Evolutionary conservation across 257 asterid genomes (phyloP).

Genomic region (Jasminum sambac): DNA sequence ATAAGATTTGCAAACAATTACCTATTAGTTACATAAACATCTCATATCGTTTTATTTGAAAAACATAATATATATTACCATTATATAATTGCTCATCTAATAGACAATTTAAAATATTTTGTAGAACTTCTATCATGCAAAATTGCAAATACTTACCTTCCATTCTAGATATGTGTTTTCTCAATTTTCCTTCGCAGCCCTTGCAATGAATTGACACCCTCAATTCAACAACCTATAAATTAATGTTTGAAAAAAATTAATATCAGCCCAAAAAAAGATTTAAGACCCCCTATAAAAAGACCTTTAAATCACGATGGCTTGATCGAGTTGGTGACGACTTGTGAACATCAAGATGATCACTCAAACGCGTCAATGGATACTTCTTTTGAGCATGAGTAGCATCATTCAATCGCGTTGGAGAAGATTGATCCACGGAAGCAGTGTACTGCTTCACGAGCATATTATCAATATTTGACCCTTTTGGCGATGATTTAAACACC

Average conservation of each 20-base stretch:
- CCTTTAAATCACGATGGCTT: constrained; percentile 34
- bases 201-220: constrained; percentile 94
- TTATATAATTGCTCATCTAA: neutral
- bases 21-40: neutral
- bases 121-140: no score
- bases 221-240: constrained; percentile 71
- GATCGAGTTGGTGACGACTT: constrained; percentile 33
- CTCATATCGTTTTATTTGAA: neutral
- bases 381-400: no score
- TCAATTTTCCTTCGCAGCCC: constrained; percentile 89
- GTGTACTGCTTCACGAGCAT: neutral
- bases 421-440: neutral
- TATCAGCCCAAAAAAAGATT: no score
- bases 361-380: constrained; percentile 1
- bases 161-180: constrained; percentile 84
- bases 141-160: constrained; percentile 59
- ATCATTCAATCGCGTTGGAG: neutral
- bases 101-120: no score
- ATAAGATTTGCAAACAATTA: no score
- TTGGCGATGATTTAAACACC: no score
- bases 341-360: constrained; percentile 34
- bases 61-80: neutral
- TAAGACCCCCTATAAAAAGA: no score
- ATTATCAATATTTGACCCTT: no score
- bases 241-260: neutral